Conservation (phyloP, 805 yeast genomes). For the Pichia cephalocereana region DNA sequence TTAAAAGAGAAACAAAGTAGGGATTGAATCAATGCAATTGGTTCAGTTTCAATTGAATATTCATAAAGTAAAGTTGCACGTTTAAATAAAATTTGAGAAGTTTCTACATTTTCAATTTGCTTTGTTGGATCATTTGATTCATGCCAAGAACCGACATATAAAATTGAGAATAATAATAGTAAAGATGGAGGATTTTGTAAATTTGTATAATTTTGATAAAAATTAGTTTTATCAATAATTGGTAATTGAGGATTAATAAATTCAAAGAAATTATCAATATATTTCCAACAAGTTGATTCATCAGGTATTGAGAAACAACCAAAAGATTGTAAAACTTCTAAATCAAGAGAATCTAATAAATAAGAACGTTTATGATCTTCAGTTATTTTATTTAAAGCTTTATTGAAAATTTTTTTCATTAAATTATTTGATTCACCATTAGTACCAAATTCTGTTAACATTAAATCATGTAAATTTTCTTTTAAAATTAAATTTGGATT, state of each 20-base stretch:
- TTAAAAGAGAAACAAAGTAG: conserved; percentile 26
- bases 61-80: conserved; percentile 59
- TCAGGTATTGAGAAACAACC: conserved; percentile 70
- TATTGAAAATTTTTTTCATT: conserved; percentile 15
- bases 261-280: conserved; percentile 53
- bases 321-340: conserved; percentile 50
- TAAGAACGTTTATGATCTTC: conserved; percentile 14
- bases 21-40: conserved; percentile 53
- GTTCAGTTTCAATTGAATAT: conserved; percentile 59
- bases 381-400: conserved; percentile 12
- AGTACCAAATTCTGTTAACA: conserved; percentile 8
- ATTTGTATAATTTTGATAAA: conserved; percentile 50
- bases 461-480: conserved; percentile 11
- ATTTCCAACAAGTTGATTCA: conserved; percentile 49
- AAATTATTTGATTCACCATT: conserved; percentile 14
- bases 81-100: conserved; percentile 24
- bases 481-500: conserved; percentile 19
- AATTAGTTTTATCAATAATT: conserved; percentile 51
- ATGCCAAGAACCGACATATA: conserved; percentile 59
- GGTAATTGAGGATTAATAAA: conserved; percentile 62
- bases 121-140: conserved; percentile 42
- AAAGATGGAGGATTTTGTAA: conserved; percentile 53
- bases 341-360: conserved; percentile 33
- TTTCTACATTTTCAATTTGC: conserved; percentile 36
- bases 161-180: conserved; percentile 51